Conservation (phyloP, 371 early-diverging fungal genomes). For the Thermomucor indicae-seudaticae region DNA sequence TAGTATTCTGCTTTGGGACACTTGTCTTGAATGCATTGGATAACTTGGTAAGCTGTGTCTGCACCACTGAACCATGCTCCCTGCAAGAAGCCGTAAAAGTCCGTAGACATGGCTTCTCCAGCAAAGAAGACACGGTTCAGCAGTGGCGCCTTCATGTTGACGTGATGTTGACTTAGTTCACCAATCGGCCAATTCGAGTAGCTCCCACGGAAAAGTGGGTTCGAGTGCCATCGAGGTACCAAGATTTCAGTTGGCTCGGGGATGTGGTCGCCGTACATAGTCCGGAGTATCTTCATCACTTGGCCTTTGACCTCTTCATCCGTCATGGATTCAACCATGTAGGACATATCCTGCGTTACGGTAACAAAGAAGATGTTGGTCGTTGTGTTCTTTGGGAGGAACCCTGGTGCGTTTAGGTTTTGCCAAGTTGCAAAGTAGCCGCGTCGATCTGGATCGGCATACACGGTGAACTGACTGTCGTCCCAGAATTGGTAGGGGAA, state of each 20-base stretch:
- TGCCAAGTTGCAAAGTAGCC: slow-evolving; percentile 44
- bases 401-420: slow-evolving; percentile 40
- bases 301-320: slow-evolving; percentile 20
- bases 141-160: slow-evolving; percentile 40
- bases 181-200: slow-evolving; percentile 53
- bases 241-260: slow-evolving; percentile 26
- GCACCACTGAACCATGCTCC: slow-evolving; percentile 43
- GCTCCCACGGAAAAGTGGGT: slow-evolving; percentile 44
- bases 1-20: slow-evolving; percentile 30
- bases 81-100: slow-evolving; percentile 42
- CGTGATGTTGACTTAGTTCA: slow-evolving; percentile 36
- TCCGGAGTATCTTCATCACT: slow-evolving; percentile 23
- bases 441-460: slow-evolving; percentile 33
- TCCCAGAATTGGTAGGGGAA: slow-evolving; percentile 46
- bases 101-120: slow-evolving; percentile 38
- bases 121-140: slow-evolving; percentile 39
- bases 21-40: slow-evolving; percentile 17
- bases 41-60: slow-evolving; percentile 19
- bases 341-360: slow-evolving; percentile 24
- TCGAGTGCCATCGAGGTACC: slow-evolving; percentile 39
- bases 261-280: slow-evolving; percentile 33
- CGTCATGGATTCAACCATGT: slow-evolving; percentile 33
- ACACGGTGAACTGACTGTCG: slow-evolving; percentile 36
- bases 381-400: slow-evolving; percentile 11
- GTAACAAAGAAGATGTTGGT: slow-evolving; percentile 41